A percentile compares a stretch with the other conserved stretches of the same genome.
These are phyloP conservation scores for Metrosideros polymorpha DNA, from an alignment of 441 rosid genomes.

Conservation along the genomic window DNA sequence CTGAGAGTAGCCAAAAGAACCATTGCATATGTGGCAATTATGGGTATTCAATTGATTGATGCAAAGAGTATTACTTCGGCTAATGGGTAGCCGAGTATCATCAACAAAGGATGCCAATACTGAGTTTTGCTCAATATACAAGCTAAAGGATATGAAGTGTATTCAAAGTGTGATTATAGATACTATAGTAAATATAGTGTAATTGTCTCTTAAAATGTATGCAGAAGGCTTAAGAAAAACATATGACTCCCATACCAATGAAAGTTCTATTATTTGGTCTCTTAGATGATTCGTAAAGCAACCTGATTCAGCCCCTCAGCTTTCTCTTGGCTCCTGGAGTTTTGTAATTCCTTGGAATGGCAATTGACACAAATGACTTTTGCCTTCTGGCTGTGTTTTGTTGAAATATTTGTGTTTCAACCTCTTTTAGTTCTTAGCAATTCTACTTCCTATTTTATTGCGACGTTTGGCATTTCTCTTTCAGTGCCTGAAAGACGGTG, in stretches of 20 bases:
- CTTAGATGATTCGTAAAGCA: not conserved
- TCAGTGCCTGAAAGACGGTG: not conserved
- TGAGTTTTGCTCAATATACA: not conserved
- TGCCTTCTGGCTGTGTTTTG: not conserved
- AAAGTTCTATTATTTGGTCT: not conserved
- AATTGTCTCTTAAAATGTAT: not conserved
- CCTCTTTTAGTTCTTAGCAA: not conserved
- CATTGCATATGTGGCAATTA: accelerated
- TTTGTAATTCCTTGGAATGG: not conserved
- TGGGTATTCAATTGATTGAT: not conserved
- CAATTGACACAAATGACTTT: not conserved
- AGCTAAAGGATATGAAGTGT: not conserved
- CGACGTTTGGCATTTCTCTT: not conserved
- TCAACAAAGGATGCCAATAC: not conserved
- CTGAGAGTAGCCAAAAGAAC: not conserved
- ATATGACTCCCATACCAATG: not conserved
- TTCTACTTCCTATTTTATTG: not conserved
- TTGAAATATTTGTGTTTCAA: not conserved
- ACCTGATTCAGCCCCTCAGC: not conserved
- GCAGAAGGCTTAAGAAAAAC: not conserved
- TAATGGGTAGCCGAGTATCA: not conserved
- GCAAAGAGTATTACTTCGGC: not conserved
- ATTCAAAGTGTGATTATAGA: not conserved
- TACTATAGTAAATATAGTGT: accelerated
- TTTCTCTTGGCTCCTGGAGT: not conserved